Evolutionary conservation across 225 moss, liverwort and hornwort genomes (phyloP).

Genomic region (Thuidium tamariscinum): DNA sequence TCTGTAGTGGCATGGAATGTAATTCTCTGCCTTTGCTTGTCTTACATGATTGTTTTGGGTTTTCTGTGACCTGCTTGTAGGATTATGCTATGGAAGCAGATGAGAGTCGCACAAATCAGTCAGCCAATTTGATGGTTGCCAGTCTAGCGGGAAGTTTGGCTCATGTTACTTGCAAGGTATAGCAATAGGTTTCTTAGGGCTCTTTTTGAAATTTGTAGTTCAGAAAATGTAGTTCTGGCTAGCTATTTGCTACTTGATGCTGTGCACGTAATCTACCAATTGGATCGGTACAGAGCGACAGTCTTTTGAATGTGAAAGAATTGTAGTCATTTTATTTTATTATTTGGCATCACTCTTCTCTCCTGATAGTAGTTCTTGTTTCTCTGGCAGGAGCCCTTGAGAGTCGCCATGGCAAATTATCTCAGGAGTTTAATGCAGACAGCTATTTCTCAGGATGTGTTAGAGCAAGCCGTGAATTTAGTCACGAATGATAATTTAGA

Average conservation of each 20-base stretch:
- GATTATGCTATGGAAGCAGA: slow-evolving; percentile 96
- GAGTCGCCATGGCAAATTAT: slow-evolving; percentile 92
- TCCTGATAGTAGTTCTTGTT: background rate
- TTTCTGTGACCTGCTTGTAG: slow-evolving; percentile 11
- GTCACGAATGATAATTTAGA: slow-evolving; percentile 95
- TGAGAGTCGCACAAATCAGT: slow-evolving; percentile 69
- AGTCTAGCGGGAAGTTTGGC: slow-evolving; percentile 93
- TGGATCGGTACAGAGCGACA: background rate
- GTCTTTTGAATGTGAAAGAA: background rate
- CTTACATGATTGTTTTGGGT: background rate
- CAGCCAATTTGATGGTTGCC: slow-evolving; percentile 97
- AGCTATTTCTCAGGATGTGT: slow-evolving; percentile 55
- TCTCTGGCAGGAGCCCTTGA: slow-evolving; percentile 69
- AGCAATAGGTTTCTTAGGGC: background rate
- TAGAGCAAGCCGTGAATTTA: slow-evolving; percentile 86
- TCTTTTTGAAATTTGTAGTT: background rate
- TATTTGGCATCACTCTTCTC: background rate
- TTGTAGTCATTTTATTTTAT: background rate
- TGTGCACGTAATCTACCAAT: background rate
- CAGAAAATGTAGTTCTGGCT: background rate
- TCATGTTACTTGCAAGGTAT: slow-evolving; percentile 89
- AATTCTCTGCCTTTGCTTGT: background rate
- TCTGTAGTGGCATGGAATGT: background rate
- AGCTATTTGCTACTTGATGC: background rate
- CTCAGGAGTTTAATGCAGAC: slow-evolving; percentile 65